These are phyloP conservation scores for Euphorbia pulcherrima DNA, from an alignment of 345 rosid genomes.

Conservation along the genomic window DNA sequence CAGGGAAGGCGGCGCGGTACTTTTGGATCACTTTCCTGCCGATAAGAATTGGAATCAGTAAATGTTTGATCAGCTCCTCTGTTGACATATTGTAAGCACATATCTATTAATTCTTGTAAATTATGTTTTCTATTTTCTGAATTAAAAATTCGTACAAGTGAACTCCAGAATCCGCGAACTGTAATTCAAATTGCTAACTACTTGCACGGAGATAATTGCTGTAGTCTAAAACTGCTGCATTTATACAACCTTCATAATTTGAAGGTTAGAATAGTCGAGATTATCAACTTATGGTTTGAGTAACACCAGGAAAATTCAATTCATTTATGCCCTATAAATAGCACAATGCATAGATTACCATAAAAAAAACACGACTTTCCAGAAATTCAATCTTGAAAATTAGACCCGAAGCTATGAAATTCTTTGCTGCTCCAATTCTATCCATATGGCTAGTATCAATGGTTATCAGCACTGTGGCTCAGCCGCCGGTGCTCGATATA, in stretches of 20 bases:
- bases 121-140: neutral
- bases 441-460: slow-evolving; percentile 14
- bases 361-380: neutral
- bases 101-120: neutral
- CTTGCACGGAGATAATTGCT: neutral
- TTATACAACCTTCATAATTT: neutral
- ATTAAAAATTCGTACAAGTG: too few relatives aligned
- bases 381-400: neutral
- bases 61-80: neutral
- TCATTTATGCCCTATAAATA: neutral
- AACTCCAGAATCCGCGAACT: neutral
- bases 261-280: neutral
- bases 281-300: neutral
- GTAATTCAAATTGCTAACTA: neutral
- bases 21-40: slow-evolving; percentile 39
- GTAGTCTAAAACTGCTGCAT: neutral
- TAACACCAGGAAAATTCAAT: neutral
- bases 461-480: slow-evolving; percentile 8
- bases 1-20: slow-evolving; percentile 70
- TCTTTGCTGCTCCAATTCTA: neutral
- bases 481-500: slow-evolving; percentile 22
- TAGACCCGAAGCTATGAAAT: neutral
- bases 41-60: slow-evolving; percentile 18
- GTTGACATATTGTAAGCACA: neutral
- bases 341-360: neutral